Conservation (phyloP, 2,329 filamentous ascomycete species). For the Alternaria brassicicola region DNA sequence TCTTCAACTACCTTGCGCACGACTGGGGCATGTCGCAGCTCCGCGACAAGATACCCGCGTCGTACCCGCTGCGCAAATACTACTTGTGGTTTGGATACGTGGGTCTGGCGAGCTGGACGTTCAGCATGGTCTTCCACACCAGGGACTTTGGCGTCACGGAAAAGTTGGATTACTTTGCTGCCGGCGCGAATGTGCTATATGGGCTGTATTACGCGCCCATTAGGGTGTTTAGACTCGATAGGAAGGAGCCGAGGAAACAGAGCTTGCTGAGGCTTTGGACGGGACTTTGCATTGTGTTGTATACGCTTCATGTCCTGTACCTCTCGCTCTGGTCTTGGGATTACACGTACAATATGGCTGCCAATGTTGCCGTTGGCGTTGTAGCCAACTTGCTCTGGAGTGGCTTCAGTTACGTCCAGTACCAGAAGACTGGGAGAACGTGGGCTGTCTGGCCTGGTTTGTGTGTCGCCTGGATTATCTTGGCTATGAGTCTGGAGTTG, state of each 20-base stretch:
- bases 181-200: conserved; percentile 87
- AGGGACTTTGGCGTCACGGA: conserved; percentile 86
- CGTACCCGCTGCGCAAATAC: conserved; percentile 78
- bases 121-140: conserved; percentile 90
- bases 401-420: conserved; percentile 78
- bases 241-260: conserved; percentile 55
- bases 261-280: conserved; percentile 77
- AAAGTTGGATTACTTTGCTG: conserved; percentile 94
- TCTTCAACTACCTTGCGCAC: conserved; percentile 90
- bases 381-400: conserved; percentile 85
- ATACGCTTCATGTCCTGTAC: conserved; percentile 78
- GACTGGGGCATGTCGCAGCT: conserved; percentile 75
- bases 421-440: conserved; percentile 69
- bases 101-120: conserved; percentile 82
- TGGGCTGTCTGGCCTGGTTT: conserved; percentile 93
- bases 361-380: conserved; percentile 83
- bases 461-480: conserved; percentile 87
- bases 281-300: conserved; percentile 70
- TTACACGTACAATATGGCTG: conserved; percentile 97
- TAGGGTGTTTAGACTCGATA: conserved; percentile 81
- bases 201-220: conserved; percentile 86
- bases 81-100: conserved; percentile 82
- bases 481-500: conserved; percentile 94
- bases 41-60: conserved; percentile 69
- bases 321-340: conserved; percentile 88